Conservation (phyloP, 805 yeast genomes). For the Yarrowia alimentaria region DNA sequence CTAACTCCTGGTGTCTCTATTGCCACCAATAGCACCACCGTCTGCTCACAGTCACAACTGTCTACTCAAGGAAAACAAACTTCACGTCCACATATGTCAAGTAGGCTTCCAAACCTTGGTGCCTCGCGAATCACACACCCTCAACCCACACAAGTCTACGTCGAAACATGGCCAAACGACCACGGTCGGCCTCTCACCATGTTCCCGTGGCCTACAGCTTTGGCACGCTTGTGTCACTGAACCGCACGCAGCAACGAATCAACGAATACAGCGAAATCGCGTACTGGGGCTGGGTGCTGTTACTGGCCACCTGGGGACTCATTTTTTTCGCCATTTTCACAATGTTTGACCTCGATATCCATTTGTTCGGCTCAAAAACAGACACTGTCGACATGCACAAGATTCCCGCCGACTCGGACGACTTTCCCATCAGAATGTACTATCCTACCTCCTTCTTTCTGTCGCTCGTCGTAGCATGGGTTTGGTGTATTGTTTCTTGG, state of each 20-base stretch:
- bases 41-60: too few relatives aligned
- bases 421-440: constrained; percentile 44
- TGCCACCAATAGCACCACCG: too few relatives aligned
- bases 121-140: neutral
- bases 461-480: constrained; percentile 48
- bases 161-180: constrained; percentile 13
- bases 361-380: neutral
- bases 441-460: constrained; percentile 41
- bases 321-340: constrained; percentile 27
- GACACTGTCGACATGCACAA: constrained; percentile 31
- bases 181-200: constrained; percentile 25
- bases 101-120: too few relatives aligned
- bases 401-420: constrained; percentile 35
- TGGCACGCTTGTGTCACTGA: constrained; percentile 5
- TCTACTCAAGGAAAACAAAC: too few relatives aligned
- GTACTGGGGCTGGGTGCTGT: constrained; percentile 27
- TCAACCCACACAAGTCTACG: neutral
- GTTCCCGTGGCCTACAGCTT: constrained; percentile 12
- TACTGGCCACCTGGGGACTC: constrained; percentile 29
- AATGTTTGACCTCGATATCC: constrained; percentile 20
- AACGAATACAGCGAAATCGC: constrained; percentile 12
- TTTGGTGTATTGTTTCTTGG: constrained; percentile 78
- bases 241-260: constrained; percentile 18
- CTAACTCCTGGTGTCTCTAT: too few relatives aligned
- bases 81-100: too few relatives aligned